phyloP scores from a whole-genome alignment of 495 filamentous ascomycete species.

The Aspergillus olivimuriae region DNA sequence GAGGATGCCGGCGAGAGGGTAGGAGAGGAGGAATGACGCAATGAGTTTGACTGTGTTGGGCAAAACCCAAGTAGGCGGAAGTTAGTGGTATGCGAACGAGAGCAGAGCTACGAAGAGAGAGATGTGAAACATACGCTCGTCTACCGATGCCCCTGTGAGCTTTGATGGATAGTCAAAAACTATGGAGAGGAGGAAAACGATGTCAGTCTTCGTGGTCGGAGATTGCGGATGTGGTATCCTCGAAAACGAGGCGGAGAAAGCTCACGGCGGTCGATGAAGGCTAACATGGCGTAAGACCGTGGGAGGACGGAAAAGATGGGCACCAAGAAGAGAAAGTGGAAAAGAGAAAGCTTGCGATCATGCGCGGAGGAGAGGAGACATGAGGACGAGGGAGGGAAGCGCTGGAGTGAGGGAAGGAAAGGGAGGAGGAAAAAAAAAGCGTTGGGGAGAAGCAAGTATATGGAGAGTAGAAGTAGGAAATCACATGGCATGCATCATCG shows the following conservation, averaged over 20 bases:
- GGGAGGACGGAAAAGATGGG: conserved; percentile 43
- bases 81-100: background rate
- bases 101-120: conserved; percentile 1
- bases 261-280: conserved; percentile 78
- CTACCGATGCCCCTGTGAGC: conserved; percentile 67
- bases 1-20: conserved; percentile 80
- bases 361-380: too few relatives aligned
- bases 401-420: conserved; percentile 9
- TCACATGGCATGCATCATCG: background rate
- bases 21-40: conserved; percentile 84
- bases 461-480: background rate
- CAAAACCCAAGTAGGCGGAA: conserved; percentile 6
- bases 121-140: conserved; percentile 78
- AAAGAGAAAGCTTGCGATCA: conserved; percentile 3
- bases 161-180: conserved; percentile 64
- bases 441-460: conserved; percentile 5
- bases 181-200: conserved; percentile 19
- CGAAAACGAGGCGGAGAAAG: conserved; percentile 16
- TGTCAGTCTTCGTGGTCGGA: conserved; percentile 14
- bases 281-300: conserved; percentile 65
- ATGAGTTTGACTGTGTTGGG: conserved; percentile 76
- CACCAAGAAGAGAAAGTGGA: conserved; percentile 55
- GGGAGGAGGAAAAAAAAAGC: conserved; percentile 1
- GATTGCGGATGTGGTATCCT: too few relatives aligned
- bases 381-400: background rate